Evolutionary conservation across 2,329 filamentous ascomycete species (phyloP), one percentile per base, ranked within the genome.

Genomic region (Cercospora sp.): DNA sequence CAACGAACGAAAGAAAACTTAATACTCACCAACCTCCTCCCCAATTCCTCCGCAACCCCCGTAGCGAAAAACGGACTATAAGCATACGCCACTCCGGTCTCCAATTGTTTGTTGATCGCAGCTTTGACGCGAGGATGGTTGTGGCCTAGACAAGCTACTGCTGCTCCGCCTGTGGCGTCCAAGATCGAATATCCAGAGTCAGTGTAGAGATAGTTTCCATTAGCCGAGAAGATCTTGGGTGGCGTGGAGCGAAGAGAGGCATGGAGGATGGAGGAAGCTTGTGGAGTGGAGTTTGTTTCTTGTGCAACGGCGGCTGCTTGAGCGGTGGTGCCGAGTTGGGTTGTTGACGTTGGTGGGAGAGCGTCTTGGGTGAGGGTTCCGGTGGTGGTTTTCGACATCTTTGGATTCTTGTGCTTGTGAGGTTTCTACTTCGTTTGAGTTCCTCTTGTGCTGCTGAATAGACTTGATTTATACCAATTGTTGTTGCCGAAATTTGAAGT

Each of bases 161-260:
- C 90, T 4, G 91, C 89, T 24, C 91, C 91, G 40, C 89, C 86
- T 13, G 89, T 90, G 1, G 87, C 89, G 76, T 94, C 91, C 9
- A 93, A 84, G 60, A 94, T 85, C 34, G 80, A 81, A 6, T 83
- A 81, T 1, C 88, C 88, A 2, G 37, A 8, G 73, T 82, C 80
- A 66, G 87, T 80, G 43, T 80, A 78, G 30, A 87, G 76, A 69
- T 84, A 85, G 71, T 82, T 81, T 6, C 84, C 85, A 61, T 81
- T 76, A 5, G 82, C 86, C 0, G 80, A 81, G 10, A 81, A 74
- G 3, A 85, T 84, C 61, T 77, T 80, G 40, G 79, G 77, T n/a
- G 85, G 82, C 10, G 78, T 64, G 34, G 78, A 71, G 57, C 79
- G 80, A 3, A 85, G 81, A 64, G 82, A 79, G 43, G 85, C 81